Conservation (phyloP, 257 asterid species). For the Osmanthus fragrans region DNA sequence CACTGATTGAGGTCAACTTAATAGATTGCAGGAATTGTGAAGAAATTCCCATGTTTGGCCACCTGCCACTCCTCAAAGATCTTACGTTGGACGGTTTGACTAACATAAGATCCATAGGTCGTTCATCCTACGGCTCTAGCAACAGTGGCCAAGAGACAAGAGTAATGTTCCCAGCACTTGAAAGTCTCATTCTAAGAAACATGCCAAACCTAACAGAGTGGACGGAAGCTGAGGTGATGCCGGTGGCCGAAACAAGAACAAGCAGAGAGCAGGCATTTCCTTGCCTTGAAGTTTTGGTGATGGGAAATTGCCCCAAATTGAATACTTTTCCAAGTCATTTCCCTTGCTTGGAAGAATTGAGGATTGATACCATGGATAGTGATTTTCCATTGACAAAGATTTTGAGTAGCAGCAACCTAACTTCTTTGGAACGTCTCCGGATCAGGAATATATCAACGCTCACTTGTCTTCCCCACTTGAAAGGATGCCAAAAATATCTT, state of each 20-base stretch:
- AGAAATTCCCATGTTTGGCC: constrained; percentile 33
- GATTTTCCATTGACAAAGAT: no score
- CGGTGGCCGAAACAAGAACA: not conserved
- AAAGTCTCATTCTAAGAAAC: not conserved
- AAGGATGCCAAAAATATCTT: no score
- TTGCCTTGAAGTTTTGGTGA: not conserved
- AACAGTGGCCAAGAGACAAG: not conserved
- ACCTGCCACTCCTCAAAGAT: constrained; percentile 22
- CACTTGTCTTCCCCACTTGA: no score
- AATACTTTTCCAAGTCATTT: no score
- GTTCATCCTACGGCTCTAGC: constrained; percentile 23
- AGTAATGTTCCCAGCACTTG: constrained; percentile 27
- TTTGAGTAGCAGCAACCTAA: no score
- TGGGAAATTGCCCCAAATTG: no score
- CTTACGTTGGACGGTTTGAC: not conserved
- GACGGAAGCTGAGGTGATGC: constrained; percentile 3
- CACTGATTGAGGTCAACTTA: not conserved
- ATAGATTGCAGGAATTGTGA: not conserved
- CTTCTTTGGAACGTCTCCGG: no score
- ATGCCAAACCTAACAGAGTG: constrained; percentile 28
- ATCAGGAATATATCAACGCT: no score
- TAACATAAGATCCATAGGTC: constrained; percentile 15
- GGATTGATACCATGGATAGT: no score
- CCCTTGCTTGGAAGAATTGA: no score
- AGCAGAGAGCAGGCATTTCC: constrained; percentile 20